phyloP scores from a whole-genome alignment of 257 asterid genomes.

The Thymus quinquecostatus region DNA sequence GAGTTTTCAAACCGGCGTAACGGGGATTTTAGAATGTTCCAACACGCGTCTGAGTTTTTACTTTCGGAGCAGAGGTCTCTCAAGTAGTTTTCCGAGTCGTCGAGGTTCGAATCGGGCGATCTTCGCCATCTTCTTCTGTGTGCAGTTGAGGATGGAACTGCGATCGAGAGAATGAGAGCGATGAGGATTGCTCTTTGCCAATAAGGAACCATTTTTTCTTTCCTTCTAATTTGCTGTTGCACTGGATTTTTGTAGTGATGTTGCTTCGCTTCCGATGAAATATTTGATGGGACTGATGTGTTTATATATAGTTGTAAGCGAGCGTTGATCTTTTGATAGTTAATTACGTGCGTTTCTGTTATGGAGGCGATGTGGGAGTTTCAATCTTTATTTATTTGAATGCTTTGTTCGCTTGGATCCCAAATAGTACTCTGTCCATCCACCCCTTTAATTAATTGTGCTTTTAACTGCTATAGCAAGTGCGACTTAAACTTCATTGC shows the following conservation, averaged over 20 bases:
- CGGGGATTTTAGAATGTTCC: constrained; percentile 28
- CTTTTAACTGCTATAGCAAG: too few relatives aligned
- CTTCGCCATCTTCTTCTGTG: constrained; percentile 4
- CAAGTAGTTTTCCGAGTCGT: not conserved
- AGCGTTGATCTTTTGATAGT: not conserved
- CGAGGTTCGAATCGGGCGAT: not conserved
- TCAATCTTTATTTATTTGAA: not conserved
- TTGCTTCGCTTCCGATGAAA: not conserved
- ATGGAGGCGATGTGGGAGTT: not conserved
- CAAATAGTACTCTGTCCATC: too few relatives aligned
- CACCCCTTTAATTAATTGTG: too few relatives aligned
- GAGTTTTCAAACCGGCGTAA: constrained; percentile 8
- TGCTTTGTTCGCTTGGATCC: too few relatives aligned
- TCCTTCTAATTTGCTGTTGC: not conserved
- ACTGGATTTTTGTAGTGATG: not conserved
- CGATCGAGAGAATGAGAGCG: constrained; percentile 10
- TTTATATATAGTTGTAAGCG: not conserved
- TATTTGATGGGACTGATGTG: not conserved
- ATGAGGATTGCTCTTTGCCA: not conserved
- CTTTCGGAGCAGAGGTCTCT: constrained; percentile 33
- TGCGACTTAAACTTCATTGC: too few relatives aligned
- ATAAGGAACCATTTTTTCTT: not conserved
- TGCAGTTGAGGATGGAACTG: constrained; percentile 12
- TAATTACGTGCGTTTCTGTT: too few relatives aligned
- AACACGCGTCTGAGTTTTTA: constrained; percentile 16